Evolutionary conservation across 139 green algal genomes (phyloP).

Genomic region (Coelastrella sp.): DNA sequence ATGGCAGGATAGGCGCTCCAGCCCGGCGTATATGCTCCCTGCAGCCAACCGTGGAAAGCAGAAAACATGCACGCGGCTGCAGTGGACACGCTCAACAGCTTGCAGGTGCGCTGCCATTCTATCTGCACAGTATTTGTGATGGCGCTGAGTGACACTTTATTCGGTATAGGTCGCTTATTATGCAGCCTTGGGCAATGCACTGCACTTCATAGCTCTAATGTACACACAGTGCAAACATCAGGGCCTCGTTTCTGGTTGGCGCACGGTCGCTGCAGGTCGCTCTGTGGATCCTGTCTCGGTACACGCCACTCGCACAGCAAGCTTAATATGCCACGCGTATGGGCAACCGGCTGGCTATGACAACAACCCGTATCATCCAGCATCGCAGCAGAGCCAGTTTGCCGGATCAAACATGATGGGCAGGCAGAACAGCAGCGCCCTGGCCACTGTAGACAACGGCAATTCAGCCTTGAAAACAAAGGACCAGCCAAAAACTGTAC

Average conservation of each 20-base stretch:
- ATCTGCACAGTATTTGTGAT: constrained; percentile 13
- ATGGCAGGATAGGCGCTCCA: neutral
- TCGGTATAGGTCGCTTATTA: neutral
- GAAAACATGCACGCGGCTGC: neutral
- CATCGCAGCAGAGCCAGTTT: neutral
- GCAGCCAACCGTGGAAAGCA: neutral
- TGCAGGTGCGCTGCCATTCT: neutral
- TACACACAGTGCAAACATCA: too few relatives aligned
- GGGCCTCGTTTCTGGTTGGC: too few relatives aligned
- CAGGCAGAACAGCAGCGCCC: constrained; percentile 36
- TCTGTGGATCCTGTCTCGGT: neutral
- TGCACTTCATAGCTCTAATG: too few relatives aligned
- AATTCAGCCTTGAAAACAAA: constrained; percentile 32
- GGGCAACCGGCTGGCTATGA: constrained; percentile 22
- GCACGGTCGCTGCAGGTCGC: neutral
- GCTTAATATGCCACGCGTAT: neutral
- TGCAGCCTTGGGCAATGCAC: too few relatives aligned
- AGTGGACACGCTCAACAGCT: neutral
- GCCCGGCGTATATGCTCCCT: neutral
- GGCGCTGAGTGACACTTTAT: constrained; percentile 3
- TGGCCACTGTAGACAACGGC: constrained; percentile 5
- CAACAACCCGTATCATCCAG: neutral
- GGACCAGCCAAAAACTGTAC: constrained; percentile 26
- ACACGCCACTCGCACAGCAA: neutral
- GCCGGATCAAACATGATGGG: neutral